phyloP scores from a whole-genome alignment of 805 yeast species.

The Isabelozyma gotoi region DNA sequence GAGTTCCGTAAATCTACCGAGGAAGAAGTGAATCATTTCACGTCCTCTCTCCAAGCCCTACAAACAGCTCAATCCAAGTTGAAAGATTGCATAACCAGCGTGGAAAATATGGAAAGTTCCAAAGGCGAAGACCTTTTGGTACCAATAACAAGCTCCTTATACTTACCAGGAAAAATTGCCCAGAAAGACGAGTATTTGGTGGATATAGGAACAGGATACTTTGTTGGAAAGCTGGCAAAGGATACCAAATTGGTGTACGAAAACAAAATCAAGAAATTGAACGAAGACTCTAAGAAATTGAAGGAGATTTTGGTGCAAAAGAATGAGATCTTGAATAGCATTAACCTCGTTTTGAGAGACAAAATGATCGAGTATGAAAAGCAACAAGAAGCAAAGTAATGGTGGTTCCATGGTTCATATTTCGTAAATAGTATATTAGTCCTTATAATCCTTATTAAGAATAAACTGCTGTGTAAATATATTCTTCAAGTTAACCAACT shows the following conservation, averaged over 20 bases:
- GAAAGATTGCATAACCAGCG: constrained; percentile 73
- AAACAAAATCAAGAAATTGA: constrained; percentile 69
- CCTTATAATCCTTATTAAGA: constrained; percentile 37
- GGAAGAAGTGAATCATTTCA: constrained; percentile 81
- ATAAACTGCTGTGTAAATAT: constrained; percentile 52
- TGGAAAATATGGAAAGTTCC: constrained; percentile 50
- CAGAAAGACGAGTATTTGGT: constrained; percentile 74
- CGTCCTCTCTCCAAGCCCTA: constrained; percentile 80
- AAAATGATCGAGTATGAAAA: constrained; percentile 50
- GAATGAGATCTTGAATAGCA: constrained; percentile 57
- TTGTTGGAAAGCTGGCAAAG: constrained; percentile 69
- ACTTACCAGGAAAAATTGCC: constrained; percentile 79
- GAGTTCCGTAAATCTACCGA: constrained; percentile 83
- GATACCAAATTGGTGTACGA: constrained; percentile 74
- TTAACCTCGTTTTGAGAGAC: constrained; percentile 57
- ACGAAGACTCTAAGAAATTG: constrained; percentile 70
- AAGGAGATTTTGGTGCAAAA: constrained; percentile 76
- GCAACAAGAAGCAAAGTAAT: constrained; percentile 15
- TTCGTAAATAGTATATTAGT: background rate
- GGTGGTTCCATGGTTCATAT: background rate
- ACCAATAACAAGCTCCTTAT: constrained; percentile 85
- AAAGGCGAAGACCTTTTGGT: constrained; percentile 59
- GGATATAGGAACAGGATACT: constrained; percentile 96
- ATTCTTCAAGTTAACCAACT: constrained; percentile 36
- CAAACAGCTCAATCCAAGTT: constrained; percentile 80